These are phyloP conservation scores for Globisporangium cylindrosporum DNA, from an alignment of 352 stramenopile genomes.

Conservation along the genomic window DNA sequence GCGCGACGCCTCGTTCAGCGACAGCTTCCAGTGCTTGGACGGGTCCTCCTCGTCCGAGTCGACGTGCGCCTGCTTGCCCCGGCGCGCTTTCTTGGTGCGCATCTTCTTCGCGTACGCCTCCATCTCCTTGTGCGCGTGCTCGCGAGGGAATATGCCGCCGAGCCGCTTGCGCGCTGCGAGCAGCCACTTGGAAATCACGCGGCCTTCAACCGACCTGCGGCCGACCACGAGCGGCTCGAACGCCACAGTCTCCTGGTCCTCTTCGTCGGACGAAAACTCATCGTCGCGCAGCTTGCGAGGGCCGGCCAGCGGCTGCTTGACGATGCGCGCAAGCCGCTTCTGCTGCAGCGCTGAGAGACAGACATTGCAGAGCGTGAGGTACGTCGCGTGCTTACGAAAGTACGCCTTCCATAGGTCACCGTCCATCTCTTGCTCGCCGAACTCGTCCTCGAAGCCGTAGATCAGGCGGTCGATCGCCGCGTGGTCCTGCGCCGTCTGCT, in stretches of 20 bases:
- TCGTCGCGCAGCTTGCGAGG: constrained; percentile 65
- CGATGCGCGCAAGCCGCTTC: constrained; percentile 37
- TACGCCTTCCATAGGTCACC: constrained; percentile 95
- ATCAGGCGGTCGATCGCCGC: constrained; percentile 78
- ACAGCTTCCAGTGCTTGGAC: constrained; percentile 67
- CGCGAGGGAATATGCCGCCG: constrained; percentile 88
- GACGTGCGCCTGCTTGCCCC: constrained; percentile 55
- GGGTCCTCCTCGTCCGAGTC: constrained; percentile 76
- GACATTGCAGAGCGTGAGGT: constrained; percentile 93
- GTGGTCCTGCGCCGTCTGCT: constrained; percentile 64
- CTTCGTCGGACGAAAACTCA: constrained; percentile 93
- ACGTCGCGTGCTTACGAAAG: constrained; percentile 92
- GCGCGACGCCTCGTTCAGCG: constrained; percentile 80
- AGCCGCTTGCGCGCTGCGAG: constrained; percentile 88
- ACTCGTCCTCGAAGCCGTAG: constrained; percentile 71
- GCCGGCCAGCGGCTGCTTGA: constrained; percentile 24
- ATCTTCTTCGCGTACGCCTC: constrained; percentile 92
- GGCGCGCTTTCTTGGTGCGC: constrained; percentile 61
- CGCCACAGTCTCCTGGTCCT: constrained; percentile 56
- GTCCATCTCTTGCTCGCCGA: constrained; percentile 86
- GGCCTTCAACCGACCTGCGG: constrained; percentile 86
- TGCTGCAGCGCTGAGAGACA: constrained; percentile 74
- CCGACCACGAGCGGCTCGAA: constrained; percentile 94
- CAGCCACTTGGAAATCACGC: constrained; percentile 95
- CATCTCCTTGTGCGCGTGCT: constrained; percentile 86